phyloP scores from a whole-genome alignment of 106 monocot genomes.

The Ottelia alismoides region DNA sequence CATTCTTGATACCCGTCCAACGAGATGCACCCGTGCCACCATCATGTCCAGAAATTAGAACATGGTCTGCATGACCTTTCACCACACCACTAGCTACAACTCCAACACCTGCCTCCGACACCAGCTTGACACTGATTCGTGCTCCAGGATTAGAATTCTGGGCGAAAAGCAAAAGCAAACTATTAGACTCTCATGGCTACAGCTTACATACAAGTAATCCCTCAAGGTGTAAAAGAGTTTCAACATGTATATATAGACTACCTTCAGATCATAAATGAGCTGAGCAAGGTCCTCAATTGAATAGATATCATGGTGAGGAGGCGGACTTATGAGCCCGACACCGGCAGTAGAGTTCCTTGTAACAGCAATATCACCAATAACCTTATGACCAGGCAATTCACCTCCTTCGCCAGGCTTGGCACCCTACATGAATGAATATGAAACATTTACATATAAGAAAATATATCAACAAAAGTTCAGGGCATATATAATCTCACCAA shows the following conservation, averaged over 20 bases:
- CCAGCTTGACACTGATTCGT: slow-evolving; percentile 82
- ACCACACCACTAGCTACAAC: slow-evolving; percentile 93
- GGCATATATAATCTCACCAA: slow-evolving; percentile 53
- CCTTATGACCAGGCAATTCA: slow-evolving; percentile 87
- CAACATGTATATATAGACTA: too few species aligned
- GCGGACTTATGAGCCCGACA: slow-evolving; percentile 88
- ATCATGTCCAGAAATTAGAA: slow-evolving; percentile 85
- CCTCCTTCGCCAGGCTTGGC: slow-evolving; percentile 98
- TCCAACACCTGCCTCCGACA: slow-evolving; percentile 88
- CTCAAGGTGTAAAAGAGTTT: too few species aligned
- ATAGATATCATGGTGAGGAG: slow-evolving; percentile 92
- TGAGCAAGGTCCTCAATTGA: slow-evolving; percentile 97
- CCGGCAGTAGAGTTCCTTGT: slow-evolving; percentile 89
- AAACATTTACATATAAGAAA: neutral
- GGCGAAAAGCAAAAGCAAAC: too few species aligned
- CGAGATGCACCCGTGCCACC: slow-evolving; percentile 88
- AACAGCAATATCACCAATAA: slow-evolving; percentile 83
- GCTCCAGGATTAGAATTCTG: slow-evolving; percentile 67
- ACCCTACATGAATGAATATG: slow-evolving; percentile 34
- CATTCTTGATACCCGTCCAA: slow-evolving; percentile 93
- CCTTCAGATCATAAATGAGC: slow-evolving; percentile 93
- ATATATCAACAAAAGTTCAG: slow-evolving; percentile 40
- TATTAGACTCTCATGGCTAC: too few species aligned
- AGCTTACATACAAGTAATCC: too few species aligned
- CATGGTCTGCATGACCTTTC: slow-evolving; percentile 90